Conservation (phyloP, 371 early-diverging fungal genomes). For the Chytridium lagenaria region DNA sequence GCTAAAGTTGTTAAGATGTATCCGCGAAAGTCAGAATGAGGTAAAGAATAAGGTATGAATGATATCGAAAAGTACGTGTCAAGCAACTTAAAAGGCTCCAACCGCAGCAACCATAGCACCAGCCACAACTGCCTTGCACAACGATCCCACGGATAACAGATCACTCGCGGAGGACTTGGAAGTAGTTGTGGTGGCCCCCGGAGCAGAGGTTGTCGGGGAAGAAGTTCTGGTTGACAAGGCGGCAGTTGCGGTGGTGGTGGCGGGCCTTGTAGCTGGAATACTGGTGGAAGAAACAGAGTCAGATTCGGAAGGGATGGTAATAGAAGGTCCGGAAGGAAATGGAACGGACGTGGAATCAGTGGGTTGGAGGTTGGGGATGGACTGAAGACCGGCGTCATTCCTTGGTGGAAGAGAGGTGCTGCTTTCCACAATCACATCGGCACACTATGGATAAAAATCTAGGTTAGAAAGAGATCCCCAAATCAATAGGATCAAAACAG, state of each 20-base stretch:
- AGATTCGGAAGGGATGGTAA: no score
- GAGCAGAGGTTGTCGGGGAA: neutral
- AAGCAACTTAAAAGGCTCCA: no score
- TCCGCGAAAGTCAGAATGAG: no score
- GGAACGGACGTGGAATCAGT: neutral
- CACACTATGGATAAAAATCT: neutral
- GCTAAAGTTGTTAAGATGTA: no score
- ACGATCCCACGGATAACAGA: neutral
- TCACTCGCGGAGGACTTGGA: neutral
- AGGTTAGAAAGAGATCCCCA: neutral
- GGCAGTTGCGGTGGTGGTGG: neutral
- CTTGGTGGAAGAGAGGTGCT: neutral
- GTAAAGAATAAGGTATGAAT: no score
- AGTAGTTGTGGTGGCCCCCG: neutral
- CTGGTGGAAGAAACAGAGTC: neutral
- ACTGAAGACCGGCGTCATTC: neutral
- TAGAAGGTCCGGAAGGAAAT: no score
- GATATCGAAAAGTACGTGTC: no score
- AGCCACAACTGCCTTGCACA: neutral
- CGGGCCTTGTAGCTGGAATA: neutral
- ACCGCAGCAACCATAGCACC: neutral
- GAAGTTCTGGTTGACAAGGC: neutral
- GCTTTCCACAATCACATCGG: neutral
- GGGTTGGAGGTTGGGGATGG: neutral
- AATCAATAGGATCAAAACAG: no score